phyloP scores from a whole-genome alignment of 225 moss, liverwort and hornwort genomes.

The Sphagnum contortum region DNA sequence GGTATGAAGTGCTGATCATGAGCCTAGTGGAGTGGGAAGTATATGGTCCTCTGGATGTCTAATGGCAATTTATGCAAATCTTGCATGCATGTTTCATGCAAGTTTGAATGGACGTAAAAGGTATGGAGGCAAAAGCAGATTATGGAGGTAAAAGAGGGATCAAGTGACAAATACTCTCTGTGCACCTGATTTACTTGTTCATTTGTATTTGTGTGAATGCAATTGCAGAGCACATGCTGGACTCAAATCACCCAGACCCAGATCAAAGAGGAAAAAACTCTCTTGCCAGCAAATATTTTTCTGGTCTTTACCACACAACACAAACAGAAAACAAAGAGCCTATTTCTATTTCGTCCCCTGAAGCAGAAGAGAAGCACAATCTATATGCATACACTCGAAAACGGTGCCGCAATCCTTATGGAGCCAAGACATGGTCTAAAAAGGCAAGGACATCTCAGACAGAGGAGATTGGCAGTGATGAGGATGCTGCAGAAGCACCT shows the following conservation, averaged over 20 bases:
- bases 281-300: conserved; percentile 15
- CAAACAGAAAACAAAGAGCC: conserved; percentile 35
- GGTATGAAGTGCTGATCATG: not conserved
- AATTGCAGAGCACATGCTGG: conserved; percentile 13
- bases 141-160: too few relatives aligned
- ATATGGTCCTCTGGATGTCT: too few relatives aligned
- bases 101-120: too few relatives aligned
- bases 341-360: conserved; percentile 44
- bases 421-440: conserved; percentile 35
- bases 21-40: not conserved
- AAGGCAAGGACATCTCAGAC: conserved; percentile 27
- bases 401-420: conserved; percentile 31
- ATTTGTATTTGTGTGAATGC: not conserved
- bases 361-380: conserved; percentile 47
- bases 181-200: too few relatives aligned
- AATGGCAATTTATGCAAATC: too few relatives aligned
- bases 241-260: conserved; percentile 21
- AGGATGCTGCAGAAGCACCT: conserved; percentile 45
- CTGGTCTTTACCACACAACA: conserved; percentile 30
- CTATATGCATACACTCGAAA: conserved; percentile 37
- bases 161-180: too few relatives aligned
- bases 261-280: conserved; percentile 20
- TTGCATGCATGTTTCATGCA: too few relatives aligned
- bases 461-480: conserved; percentile 58
- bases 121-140: too few relatives aligned